phyloP scores from a whole-genome alignment of 305 asterid genomes.

The Rubia peregrina region DNA sequence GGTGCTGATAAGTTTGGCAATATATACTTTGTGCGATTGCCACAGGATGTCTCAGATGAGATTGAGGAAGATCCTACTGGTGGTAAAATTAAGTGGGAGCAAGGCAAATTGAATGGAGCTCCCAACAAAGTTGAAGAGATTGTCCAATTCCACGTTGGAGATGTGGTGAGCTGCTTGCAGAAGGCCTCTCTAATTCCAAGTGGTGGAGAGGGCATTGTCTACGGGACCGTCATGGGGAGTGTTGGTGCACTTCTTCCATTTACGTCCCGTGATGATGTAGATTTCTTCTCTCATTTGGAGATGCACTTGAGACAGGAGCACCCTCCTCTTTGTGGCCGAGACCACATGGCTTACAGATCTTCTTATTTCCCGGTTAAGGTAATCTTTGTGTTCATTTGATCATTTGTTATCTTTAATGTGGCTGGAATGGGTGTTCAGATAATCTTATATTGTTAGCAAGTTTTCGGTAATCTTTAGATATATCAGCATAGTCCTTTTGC shows the following conservation, averaged over 20 bases:
- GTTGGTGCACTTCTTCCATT: conserved; percentile 93
- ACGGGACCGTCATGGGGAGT: conserved; percentile 96
- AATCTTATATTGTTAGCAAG: neutral
- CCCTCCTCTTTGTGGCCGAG: conserved; percentile 97
- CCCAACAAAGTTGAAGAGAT: conserved; percentile 98
- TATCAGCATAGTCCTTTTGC: neutral
- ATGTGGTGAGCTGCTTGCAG: conserved; percentile 77
- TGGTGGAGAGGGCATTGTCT: conserved; percentile 90
- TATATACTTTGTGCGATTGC: conserved; percentile 79
- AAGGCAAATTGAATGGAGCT: conserved; percentile 96
- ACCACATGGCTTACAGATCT: conserved; percentile 97
- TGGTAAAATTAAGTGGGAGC: conserved; percentile 99
- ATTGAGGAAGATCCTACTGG: conserved; percentile 99
- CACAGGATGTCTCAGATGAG: conserved; percentile 99
- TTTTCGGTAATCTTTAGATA: neutral
- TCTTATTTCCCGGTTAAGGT: conserved; percentile 98
- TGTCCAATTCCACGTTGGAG: conserved; percentile 95
- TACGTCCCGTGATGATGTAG: conserved; percentile 94
- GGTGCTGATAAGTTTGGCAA: conserved; percentile 98
- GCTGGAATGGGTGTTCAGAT: neutral
- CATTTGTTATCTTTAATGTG: neutral
- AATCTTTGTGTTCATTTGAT: conserved; percentile 11
- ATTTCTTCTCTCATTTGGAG: conserved; percentile 95
- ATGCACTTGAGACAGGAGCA: conserved; percentile 99
- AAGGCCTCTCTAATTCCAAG: conserved; percentile 94